Evolutionary conservation across 164 flowering plant species (phyloP).

Genomic region (Litsea cubeba): DNA sequence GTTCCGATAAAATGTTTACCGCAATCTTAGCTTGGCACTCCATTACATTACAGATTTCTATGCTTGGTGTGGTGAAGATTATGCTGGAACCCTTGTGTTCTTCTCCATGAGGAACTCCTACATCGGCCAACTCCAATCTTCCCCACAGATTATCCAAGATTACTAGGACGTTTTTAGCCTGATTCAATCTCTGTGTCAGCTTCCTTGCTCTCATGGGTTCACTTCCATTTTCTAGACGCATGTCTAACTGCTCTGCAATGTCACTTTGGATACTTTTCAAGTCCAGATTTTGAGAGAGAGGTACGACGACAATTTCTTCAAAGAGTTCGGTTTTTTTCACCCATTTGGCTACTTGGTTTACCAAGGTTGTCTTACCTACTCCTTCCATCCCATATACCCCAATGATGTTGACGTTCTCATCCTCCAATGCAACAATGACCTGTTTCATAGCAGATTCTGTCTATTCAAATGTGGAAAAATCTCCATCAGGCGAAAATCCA

Average conservation of each 20-base stretch:
- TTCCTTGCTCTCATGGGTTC: slow-evolving; percentile 5
- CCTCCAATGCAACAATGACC: slow-evolving; percentile 5
- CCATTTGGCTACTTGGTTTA: slow-evolving; percentile 6
- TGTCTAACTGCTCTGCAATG: slow-evolving; percentile 9
- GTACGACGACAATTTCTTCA: slow-evolving; percentile 7
- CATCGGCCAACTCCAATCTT: slow-evolving; percentile 10
- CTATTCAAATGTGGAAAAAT: neutral
- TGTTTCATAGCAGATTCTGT: neutral
- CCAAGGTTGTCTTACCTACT: slow-evolving; percentile 7
- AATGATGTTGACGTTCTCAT: slow-evolving; percentile 5
- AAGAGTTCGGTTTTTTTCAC: slow-evolving; percentile 2
- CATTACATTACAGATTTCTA: slow-evolving; percentile 14
- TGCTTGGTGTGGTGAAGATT: slow-evolving; percentile 14
- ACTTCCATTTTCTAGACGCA: neutral
- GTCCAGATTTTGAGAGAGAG: slow-evolving; percentile 1
- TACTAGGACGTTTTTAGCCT: slow-evolving; percentile 15
- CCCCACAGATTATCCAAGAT: slow-evolving; percentile 38
- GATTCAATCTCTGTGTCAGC: slow-evolving; percentile 4
- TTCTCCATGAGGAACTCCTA: slow-evolving; percentile 20
- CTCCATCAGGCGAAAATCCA: neutral
- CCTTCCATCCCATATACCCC: slow-evolving; percentile 9
- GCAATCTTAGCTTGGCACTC: neutral
- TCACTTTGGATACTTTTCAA: slow-evolving; percentile 8
- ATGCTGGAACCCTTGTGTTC: slow-evolving; percentile 14
- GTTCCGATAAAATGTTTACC: slow-evolving; percentile 1